These are phyloP conservation scores for Erythrophleum fordii DNA, from an alignment of 306 rosid genomes.

Conservation along the genomic window DNA sequence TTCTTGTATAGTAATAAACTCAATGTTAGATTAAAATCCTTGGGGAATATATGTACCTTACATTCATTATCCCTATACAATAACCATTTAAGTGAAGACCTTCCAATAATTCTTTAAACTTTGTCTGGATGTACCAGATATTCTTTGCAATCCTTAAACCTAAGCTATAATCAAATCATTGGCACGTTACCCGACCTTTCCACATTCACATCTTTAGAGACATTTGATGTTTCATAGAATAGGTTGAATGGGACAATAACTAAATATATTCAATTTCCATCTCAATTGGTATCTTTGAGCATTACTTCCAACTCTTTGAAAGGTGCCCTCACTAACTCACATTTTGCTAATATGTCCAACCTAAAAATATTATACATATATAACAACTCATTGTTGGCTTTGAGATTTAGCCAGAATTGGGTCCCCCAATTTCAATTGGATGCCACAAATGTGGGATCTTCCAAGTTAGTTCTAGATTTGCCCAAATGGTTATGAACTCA, in stretches of 20 bases:
- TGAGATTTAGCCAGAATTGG: constrained; percentile 7
- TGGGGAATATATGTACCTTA: neutral
- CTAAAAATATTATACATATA: neutral
- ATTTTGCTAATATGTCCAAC: neutral
- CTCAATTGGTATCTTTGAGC: rapidly evolving
- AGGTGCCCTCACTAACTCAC: constrained; percentile 30
- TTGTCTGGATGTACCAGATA: neutral
- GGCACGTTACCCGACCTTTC: constrained; percentile 21
- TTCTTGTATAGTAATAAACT: neutral
- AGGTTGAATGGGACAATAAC: neutral
- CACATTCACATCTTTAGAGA: neutral
- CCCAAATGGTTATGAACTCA: constrained; percentile 37
- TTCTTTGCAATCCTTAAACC: constrained; percentile 8
- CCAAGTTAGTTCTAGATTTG: constrained; percentile 26
- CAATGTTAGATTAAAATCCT: neutral
- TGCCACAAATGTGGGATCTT: rapidly evolving
- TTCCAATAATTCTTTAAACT: neutral
- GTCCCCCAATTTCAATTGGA: constrained; percentile 8
- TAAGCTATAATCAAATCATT: neutral
- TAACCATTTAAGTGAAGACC: neutral
- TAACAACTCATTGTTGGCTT: neutral
- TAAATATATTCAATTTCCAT: neutral
- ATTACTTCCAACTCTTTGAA: neutral
- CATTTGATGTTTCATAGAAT: neutral
- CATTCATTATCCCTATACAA: rapidly evolving